These are phyloP conservation scores for Alternaria atra DNA, from an alignment of 2,329 filamentous ascomycete genomes.

Conservation along the genomic window DNA sequence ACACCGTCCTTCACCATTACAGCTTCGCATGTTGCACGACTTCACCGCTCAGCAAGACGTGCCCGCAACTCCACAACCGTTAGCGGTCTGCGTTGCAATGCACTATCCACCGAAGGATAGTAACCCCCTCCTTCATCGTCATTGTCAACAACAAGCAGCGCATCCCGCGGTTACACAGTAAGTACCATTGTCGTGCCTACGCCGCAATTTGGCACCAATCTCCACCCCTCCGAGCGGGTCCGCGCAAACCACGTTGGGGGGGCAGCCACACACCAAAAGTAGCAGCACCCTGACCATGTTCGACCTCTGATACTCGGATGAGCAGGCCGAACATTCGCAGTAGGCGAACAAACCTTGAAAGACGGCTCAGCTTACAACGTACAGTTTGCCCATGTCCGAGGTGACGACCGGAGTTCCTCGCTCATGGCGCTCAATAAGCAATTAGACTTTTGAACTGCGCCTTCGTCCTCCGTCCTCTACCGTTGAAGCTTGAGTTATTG, in stretches of 20 bases:
- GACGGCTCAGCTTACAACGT: conserved; percentile 4
- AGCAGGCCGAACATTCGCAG: conserved; percentile 13
- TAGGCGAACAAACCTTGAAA: not conserved
- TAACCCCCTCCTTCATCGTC: conserved; percentile 6
- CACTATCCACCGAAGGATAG: conserved; percentile 8
- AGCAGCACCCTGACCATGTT: conserved; percentile 11
- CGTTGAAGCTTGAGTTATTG: conserved; percentile 10
- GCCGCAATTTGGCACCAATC: conserved; percentile 8
- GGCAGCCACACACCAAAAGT: conserved; percentile 17
- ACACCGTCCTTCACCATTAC: not conserved
- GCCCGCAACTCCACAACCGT: conserved; percentile 4
- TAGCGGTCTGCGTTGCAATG: conserved; percentile 6
- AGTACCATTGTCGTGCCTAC: conserved; percentile 7
- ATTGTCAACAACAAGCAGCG: conserved; percentile 9
- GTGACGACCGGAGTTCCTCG: not conserved
- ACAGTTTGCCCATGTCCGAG: not conserved
- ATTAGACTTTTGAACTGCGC: conserved; percentile 11
- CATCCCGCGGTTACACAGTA: conserved; percentile 20
- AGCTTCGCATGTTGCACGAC: conserved; percentile 13
- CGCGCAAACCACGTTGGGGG: conserved; percentile 13
- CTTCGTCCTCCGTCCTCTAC: conserved; percentile 6
- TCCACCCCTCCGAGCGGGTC: conserved; percentile 11
- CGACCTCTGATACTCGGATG: conserved; percentile 12
- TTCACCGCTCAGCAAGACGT: conserved; percentile 21
- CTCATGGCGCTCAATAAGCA: conserved; percentile 1